Base-by-base conservation (phyloP, 225 moss, liverwort and hornwort species). In the Lunularia cruciata region DNA sequence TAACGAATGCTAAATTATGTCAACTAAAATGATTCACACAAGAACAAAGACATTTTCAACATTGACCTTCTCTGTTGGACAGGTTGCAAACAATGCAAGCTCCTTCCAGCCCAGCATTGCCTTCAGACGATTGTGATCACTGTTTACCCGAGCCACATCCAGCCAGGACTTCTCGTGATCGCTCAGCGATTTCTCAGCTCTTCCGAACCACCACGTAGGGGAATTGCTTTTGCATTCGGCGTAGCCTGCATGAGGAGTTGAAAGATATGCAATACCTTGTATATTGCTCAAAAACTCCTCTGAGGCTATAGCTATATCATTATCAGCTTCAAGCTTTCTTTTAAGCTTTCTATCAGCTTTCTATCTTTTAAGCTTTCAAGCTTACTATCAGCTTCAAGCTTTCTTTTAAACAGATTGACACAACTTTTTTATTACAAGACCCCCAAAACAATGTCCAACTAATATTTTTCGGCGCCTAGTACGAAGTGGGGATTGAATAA, bases 391-490 rank as follows among this genome's bases (percentile, higher is more conserved):
- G n/a, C n/a, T n/a, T n/a, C n/a, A n/a, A 5, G 40, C 0, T 1
- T 5, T 23, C 0, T 26, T 31, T 12, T 57, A 39, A 40, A 54
- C 56, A 26, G 39, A 0, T 4, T 22, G 40, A 45, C 70, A 70
- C 20, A 71, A 25, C 30, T 71, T 5, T 34, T 71, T 71, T 28
- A 71, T 60, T 11, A 71, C 60, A 20, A 71, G 60, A 47, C 71
- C 71, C 32, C 71, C 71, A 13, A 60, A 22, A 48, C 47, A 30
- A 22, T 71, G 71, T 12, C 71, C 71, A 20, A 71, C 71, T 20
- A 71, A 32, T 11, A 71, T 49, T n/a, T 60, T 3, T 33, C 60
- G 71, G 36, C 34, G n/a, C 46, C 47, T n/a, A n/a, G n/a, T 5
- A 3, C 8, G 2, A 6, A 23, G 6, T 33, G 25, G 32, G 3